phyloP scores from a whole-genome alignment of 2,329 filamentous ascomycete species.

The Ceratocystis ficicola region DNA sequence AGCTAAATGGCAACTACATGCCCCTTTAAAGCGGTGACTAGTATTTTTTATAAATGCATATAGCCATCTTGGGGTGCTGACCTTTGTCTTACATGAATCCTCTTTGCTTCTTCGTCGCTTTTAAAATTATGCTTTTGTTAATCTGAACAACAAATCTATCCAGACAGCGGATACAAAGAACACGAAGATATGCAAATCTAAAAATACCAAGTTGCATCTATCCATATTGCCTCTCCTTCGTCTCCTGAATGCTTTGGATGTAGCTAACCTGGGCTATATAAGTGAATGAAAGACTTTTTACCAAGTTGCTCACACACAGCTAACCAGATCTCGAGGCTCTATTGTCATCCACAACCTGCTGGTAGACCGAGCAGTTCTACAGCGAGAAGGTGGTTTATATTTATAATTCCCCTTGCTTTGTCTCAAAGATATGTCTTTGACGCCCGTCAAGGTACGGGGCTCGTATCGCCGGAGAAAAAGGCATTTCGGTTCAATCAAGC shows the following conservation, averaged over 20 bases:
- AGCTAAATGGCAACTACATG: background rate
- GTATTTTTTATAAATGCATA: background rate
- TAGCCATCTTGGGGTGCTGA: background rate
- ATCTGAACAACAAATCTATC: background rate
- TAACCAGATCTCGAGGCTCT: background rate
- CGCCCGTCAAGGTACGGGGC: background rate
- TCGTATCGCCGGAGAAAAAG: background rate
- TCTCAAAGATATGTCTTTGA: background rate
- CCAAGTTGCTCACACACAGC: background rate
- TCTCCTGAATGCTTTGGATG: background rate
- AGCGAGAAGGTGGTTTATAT: background rate
- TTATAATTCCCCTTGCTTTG: background rate
- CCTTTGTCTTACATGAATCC: slow-evolving; percentile 5
- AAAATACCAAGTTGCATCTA: too few species aligned
- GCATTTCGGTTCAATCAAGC: background rate
- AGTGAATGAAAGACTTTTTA: background rate
- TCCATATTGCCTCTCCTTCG: too few species aligned
- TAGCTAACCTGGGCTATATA: too few species aligned
- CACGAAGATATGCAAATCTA: too few species aligned
- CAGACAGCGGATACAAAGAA: too few species aligned
- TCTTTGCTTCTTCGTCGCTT: background rate
- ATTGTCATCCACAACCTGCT: too few species aligned
- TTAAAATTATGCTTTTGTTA: background rate
- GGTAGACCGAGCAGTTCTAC: too few species aligned
- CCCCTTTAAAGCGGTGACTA: background rate